Conservation (phyloP, 2,329 filamentous ascomycete species). For the Blumeria graminis region DNA sequence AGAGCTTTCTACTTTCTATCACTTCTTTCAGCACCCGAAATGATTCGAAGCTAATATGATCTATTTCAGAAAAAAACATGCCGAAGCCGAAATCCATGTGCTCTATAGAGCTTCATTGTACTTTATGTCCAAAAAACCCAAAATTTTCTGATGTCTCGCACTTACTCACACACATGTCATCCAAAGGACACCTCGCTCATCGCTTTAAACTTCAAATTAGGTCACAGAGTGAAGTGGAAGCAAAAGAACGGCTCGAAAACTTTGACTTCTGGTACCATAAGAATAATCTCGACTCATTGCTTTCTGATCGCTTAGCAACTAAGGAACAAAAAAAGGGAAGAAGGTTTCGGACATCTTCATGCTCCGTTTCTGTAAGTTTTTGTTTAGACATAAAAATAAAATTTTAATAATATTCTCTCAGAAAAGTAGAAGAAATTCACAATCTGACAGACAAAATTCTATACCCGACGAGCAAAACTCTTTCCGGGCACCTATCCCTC, state of each 20-base stretch:
- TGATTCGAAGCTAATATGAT: neutral
- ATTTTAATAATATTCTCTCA: neutral
- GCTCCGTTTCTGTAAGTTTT: conserved; percentile 4
- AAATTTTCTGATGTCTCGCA: conserved; percentile 79
- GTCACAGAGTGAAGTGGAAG: conserved; percentile 39
- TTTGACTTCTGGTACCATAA: conserved; percentile 61
- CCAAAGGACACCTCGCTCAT: conserved; percentile 73
- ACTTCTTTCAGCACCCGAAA: too few relatives aligned
- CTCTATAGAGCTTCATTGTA: conserved; percentile 48
- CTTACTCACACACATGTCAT: conserved; percentile 73
- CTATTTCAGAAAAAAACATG: conserved; percentile 5
- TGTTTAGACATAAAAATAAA: neutral
- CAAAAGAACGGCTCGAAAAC: conserved; percentile 33
- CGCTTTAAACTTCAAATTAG: conserved; percentile 62
- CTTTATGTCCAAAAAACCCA: conserved; percentile 57
- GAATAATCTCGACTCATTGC: conserved; percentile 44
- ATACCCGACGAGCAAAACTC: neutral
- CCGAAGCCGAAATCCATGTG: conserved; percentile 7
- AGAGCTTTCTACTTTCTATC: neutral
- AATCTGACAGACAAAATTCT: neutral
- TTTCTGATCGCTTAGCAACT: conserved; percentile 52
- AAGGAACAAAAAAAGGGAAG: conserved; percentile 43
- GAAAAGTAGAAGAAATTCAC: neutral
- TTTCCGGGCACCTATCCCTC: conserved; percentile 13
- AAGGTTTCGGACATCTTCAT: neutral